Evolutionary conservation across 2,329 filamentous ascomycete genomes (phyloP), one percentile per base, ranked within the genome.

Genomic region (Teratosphaeria destructans): DNA sequence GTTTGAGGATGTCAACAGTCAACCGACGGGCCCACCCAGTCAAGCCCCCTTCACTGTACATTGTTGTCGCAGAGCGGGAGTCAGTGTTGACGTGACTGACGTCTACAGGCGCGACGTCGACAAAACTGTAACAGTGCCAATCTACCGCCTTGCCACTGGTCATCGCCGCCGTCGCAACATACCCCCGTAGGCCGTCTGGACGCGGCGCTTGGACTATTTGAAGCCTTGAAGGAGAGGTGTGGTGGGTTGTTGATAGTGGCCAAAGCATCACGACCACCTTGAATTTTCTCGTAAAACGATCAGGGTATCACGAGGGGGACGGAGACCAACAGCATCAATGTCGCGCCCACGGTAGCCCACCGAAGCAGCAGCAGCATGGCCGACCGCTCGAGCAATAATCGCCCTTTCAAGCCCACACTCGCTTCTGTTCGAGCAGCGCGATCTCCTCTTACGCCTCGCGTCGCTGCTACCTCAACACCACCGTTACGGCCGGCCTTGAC

Each of bases 371-470:
- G 26, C 32, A 47, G 27, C n/a, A 56, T 56, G 55, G 55, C 62
- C 54, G 65, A 66, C 57, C 65, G 65, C 66, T 77, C 77, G 73
- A 75, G 74, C 68, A 74, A 79, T 69, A 76, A 78, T 68, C 80
- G 79, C 70, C 83, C 85, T 49, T 80, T 87, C 69, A 86, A 86
- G 76, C 88, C 89, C 57, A 82, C 85, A 61, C 83, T 91, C 72
- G 81, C 86, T 64, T 78, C 84, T 54, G 83, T 81, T 66, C 85
- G 81, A 59, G 75, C 76, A 52, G 75, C 74, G 62, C 82, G 81
- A 69, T 72, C 77, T 23, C 83, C 83, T 54, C 70, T 86, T 61
- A 84, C 84, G 19, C 84, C 85, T 14, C 81, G 83, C 67, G 76
- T 86, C 57, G 68, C 70, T 67, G 66, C 61, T 64, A 60, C 52